Percentiles rank a stretch among this genome's conserved stretches.
Conservation (phyloP, 352 stramenopile species). For the Globisporangium iwayamae region DNA sequence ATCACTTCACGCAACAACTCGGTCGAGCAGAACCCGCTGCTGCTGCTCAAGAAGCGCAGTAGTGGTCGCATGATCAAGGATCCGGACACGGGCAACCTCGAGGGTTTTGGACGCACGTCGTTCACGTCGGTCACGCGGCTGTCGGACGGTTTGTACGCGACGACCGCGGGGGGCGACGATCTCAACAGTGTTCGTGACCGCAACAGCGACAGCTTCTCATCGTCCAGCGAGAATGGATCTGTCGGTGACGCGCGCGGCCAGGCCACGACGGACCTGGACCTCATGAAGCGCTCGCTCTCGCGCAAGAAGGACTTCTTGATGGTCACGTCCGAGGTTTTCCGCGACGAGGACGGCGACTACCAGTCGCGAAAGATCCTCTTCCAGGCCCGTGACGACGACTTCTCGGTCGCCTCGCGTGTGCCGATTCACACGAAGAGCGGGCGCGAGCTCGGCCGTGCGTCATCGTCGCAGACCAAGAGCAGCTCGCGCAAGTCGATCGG, state of each 20-base stretch:
- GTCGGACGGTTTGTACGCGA: constrained; percentile 36
- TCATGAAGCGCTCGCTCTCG: constrained; percentile 82
- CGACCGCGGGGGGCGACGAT: constrained; percentile 13
- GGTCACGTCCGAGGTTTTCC: constrained; percentile 88
- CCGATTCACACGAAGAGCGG: constrained; percentile 68
- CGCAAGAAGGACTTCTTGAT: constrained; percentile 90
- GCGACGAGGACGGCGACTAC: constrained; percentile 79
- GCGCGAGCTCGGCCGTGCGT: constrained; percentile 44
- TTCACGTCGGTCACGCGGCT: constrained; percentile 72
- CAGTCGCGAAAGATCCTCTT: constrained; percentile 88
- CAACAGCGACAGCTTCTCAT: constrained; percentile 46
- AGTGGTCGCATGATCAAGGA: constrained; percentile 28
- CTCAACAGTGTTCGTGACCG: constrained; percentile 13
- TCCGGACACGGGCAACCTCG: constrained; percentile 34
- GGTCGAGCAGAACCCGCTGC: constrained; percentile 32
- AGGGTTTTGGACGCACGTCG: constrained; percentile 65
- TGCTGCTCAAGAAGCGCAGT: constrained; percentile 52
- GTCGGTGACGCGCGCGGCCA: constrained; percentile 3
- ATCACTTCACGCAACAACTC: constrained; percentile 32
- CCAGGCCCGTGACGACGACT: constrained; percentile 81
- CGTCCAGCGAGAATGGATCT: constrained; percentile 28
- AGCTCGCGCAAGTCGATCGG: constrained; percentile 53
- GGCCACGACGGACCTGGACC: constrained; percentile 52
- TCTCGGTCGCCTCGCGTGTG: constrained; percentile 77
- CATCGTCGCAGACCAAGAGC: constrained; percentile 40